These are phyloP conservation scores for slime mould (Dictyostelium discoideum) DNA, from an alignment of 78 protist species.

Conservation along the genomic window DNA sequence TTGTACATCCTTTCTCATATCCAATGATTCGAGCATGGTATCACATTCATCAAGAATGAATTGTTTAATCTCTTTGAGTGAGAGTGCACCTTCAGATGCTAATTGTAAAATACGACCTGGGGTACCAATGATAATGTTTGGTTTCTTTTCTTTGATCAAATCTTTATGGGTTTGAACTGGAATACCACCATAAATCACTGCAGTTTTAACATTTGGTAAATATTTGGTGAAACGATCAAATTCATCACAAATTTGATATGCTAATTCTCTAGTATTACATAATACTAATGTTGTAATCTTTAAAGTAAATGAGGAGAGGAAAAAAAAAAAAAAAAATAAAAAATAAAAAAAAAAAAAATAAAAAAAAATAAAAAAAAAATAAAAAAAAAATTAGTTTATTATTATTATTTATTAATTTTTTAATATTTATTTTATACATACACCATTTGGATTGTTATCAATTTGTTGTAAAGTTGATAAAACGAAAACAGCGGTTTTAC, in stretches of 20 bases:
- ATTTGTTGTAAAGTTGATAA: slow-evolving; percentile 95
- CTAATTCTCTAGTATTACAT: slow-evolving; percentile 99
- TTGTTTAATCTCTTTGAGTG: slow-evolving; percentile 89
- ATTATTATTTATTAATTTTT: background rate
- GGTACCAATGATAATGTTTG: slow-evolving; percentile 98
- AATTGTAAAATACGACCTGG: slow-evolving; percentile 97
- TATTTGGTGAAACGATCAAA: slow-evolving; percentile 96
- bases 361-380: slow-evolving; percentile 10
- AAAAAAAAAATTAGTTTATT: background rate
- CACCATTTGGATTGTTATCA: slow-evolving; percentile 58
- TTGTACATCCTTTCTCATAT: slow-evolving; percentile 99
- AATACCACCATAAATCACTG: slow-evolving; percentile 97
- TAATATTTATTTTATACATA: background rate
- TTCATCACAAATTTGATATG: slow-evolving; percentile 97
- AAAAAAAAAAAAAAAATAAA: too few relatives aligned
- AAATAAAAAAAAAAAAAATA: background rate
- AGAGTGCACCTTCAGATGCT: slow-evolving; percentile 58
- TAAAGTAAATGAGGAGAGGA: too few relatives aligned
- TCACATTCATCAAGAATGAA: slow-evolving; percentile 99
- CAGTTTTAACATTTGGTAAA: slow-evolving; percentile 87
- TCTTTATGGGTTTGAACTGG: slow-evolving; percentile 77
- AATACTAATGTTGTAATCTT: slow-evolving; percentile 90
- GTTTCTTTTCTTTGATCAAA: slow-evolving; percentile 81
- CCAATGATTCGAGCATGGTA: slow-evolving; percentile 89
- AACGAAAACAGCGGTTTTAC: slow-evolving; percentile 99